Evolutionary conservation across 345 rosid genomes (phyloP), one percentile per base, ranked within the genome.

Genomic region (Murraya koenigii): DNA sequence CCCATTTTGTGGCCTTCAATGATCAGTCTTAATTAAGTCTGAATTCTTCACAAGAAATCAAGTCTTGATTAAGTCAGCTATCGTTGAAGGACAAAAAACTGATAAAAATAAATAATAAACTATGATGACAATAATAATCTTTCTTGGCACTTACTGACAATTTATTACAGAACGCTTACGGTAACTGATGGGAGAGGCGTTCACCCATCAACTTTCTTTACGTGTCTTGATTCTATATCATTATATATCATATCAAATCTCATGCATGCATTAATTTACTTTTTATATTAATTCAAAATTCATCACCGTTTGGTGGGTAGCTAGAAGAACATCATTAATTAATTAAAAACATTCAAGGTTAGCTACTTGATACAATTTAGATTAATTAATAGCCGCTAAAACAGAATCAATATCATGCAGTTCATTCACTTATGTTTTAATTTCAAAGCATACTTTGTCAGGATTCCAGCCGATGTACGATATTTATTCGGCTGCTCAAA

Each of bases 1-100:
- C 30, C 47, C 68, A 74, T 74, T 44, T 59, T 47, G 82, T 79
- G 69, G 55, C 78, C 74, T 74, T 23, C 62, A 74, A 32, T 26
- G 62, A 8, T 5, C 25, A 60, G 26, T 39, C 69, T 62, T 7
- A 72, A 22, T 32, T 62, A 72, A n/a, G 49, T n/a, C 44, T 13
- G 32, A 47, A 49, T 14, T 49, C 55, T 49, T 49, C 17, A 1
- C 1, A 49, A 49, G 11, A 49, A 41, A 41, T 9, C 9, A 41
- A 11, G 14, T 41, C 15, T 44, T 13, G 49, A 44, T 0, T 13
- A 44, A 13, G 17, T 44, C 49, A 44, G 49, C 5, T 44, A 13
- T 1, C 17, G 56, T 52, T 52, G 20, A 52, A 52, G 7, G 56
- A 15, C 56, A 17, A 15, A 52, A 15, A 17, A 14, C 15, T 3